phyloP scores from a whole-genome alignment of 2,329 filamentous ascomycete species.

The Alternaria sp. region DNA sequence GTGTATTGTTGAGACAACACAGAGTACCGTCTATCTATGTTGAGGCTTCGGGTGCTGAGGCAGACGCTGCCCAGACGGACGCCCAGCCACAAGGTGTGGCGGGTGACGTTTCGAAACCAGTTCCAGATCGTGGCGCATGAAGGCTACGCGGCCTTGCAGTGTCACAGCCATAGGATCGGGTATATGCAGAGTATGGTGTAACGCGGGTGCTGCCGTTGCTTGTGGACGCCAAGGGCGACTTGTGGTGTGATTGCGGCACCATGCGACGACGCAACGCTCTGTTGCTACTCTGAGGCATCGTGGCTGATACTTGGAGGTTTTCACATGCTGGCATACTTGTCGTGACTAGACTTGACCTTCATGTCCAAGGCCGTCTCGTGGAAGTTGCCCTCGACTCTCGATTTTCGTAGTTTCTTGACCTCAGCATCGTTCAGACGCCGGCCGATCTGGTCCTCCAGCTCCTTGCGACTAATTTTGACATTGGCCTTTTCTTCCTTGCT shows the following conservation, averaged over 20 bases:
- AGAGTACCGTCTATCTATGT: neutral
- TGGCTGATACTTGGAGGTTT: neutral
- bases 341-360: slow-evolving; percentile 84
- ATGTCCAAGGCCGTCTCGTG: slow-evolving; percentile 85
- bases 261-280: neutral
- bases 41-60: neutral
- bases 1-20: neutral
- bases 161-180: slow-evolving; percentile 1
- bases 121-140: slow-evolving; percentile 16
- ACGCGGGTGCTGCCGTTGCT: slow-evolving; percentile 7
- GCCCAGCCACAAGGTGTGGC: slow-evolving; percentile 9
- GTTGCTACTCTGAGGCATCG: neutral
- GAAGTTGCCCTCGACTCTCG: slow-evolving; percentile 84
- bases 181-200: slow-evolving; percentile 8
- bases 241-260: neutral
- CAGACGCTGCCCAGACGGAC: slow-evolving; percentile 8
- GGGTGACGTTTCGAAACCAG: slow-evolving; percentile 6
- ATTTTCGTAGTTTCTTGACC: slow-evolving; percentile 80
- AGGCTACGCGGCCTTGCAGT: neutral
- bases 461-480: slow-evolving; percentile 84
- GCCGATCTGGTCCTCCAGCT: slow-evolving; percentile 82
- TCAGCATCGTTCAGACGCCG: slow-evolving; percentile 82
- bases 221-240: slow-evolving; percentile 8
- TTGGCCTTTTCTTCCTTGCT: slow-evolving; percentile 82
- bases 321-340: slow-evolving; percentile 44